These are phyloP conservation scores for Candida maltosa DNA, from an alignment of 805 yeast genomes.

Conservation along the genomic window DNA sequence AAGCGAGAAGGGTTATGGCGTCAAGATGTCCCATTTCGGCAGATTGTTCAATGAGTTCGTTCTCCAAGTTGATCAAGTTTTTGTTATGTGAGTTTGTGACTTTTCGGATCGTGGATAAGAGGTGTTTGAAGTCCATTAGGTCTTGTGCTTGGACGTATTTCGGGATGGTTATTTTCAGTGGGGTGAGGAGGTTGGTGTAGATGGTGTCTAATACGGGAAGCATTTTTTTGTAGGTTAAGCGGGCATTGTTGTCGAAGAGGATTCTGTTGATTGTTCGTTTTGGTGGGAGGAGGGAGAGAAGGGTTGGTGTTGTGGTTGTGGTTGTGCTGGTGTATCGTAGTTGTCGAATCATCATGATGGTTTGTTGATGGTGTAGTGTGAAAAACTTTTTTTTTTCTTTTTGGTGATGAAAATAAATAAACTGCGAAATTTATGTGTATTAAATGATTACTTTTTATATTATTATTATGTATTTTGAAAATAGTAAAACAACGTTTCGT, in stretches of 20 bases:
- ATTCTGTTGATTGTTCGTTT: slow-evolving; percentile 54
- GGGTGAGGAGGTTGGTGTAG: slow-evolving; percentile 46
- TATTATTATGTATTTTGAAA: too few species aligned
- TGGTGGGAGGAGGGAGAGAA: slow-evolving; percentile 47
- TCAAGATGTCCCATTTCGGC: slow-evolving; percentile 82
- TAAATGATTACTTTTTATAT: too few species aligned
- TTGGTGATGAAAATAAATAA: too few species aligned
- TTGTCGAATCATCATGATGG: neutral
- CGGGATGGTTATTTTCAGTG: slow-evolving; percentile 40
- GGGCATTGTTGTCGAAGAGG: slow-evolving; percentile 64
- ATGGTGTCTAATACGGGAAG: slow-evolving; percentile 51
- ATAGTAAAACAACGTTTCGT: too few species aligned
- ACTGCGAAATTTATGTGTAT: too few species aligned
- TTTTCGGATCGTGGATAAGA: slow-evolving; percentile 58
- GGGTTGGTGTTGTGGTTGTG: slow-evolving; percentile 19
- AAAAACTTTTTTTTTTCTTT: too few species aligned
- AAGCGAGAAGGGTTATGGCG: slow-evolving; percentile 73
- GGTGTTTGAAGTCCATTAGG: slow-evolving; percentile 64
- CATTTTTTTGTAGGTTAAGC: slow-evolving; percentile 50
- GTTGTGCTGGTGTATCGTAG: slow-evolving; percentile 4
- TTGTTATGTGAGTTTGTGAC: slow-evolving; percentile 58
- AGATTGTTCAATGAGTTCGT: slow-evolving; percentile 72
- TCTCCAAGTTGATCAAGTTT: slow-evolving; percentile 60
- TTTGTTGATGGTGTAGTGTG: neutral
- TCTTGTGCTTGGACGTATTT: slow-evolving; percentile 50